Conservation (phyloP, 148 eudicot genomes). For the Rheum nobile region DNA sequence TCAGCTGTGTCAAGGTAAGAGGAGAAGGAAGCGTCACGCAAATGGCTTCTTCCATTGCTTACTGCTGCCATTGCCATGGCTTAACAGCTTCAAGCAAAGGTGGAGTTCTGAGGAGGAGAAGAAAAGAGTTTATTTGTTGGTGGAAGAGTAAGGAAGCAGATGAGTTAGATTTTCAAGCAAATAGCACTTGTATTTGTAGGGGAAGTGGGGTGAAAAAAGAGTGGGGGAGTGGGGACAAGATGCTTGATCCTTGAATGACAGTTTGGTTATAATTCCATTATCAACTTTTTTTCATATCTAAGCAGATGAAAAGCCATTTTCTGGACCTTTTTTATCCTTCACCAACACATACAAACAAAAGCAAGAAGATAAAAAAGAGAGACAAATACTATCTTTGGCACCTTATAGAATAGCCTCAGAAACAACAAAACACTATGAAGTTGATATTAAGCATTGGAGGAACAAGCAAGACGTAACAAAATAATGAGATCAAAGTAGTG, state of each 20-base stretch:
- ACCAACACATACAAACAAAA: conserved; percentile 1
- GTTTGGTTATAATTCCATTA: not conserved
- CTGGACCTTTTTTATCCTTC: not conserved
- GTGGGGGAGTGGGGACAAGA: conserved; percentile 6
- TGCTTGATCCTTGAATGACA: conserved; percentile 1
- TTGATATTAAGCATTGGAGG: not conserved
- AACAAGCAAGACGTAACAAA: not conserved
- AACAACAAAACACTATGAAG: not conserved
- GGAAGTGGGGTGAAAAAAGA: conserved; percentile 2
- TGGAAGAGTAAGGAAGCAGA: not conserved
- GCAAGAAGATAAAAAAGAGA: not conserved
- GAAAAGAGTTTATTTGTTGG: not conserved
- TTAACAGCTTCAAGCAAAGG: not conserved
- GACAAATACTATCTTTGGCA: not conserved
- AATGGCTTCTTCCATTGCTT: conserved; percentile 13
- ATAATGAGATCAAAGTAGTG: conserved; percentile 4
- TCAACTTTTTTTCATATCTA: not conserved
- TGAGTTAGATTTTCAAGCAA: conserved; percentile 2
- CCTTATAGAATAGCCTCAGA: not conserved
- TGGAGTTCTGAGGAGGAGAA: not conserved
- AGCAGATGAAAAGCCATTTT: conserved; percentile 6
- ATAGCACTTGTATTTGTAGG: conserved; percentile 9
- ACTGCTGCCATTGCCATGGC: conserved; percentile 26
- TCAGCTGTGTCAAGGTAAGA: conserved; percentile 49
- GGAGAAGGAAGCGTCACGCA: conserved; percentile 68